Evolutionary conservation across 2,329 filamentous ascomycete genomes (phyloP).

Genomic region (Fusarium pininemorale): DNA sequence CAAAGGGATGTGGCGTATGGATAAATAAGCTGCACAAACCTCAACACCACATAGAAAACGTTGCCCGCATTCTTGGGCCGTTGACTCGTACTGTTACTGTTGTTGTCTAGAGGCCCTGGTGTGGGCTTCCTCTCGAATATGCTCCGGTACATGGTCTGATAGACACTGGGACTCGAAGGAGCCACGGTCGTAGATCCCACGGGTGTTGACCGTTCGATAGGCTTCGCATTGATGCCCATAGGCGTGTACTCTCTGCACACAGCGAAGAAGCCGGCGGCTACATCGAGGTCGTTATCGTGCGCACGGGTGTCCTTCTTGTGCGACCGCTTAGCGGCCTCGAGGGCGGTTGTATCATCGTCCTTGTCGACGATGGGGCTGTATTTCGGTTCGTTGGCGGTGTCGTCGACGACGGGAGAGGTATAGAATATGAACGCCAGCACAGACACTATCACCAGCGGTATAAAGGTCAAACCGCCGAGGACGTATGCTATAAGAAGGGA

Average conservation of each 20-base stretch:
- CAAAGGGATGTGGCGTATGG: slow-evolving; percentile 5
- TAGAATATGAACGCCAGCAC: slow-evolving; percentile 74
- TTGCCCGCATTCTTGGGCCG: slow-evolving; percentile 77
- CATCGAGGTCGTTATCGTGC: slow-evolving; percentile 70
- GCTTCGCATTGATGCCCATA: slow-evolving; percentile 90
- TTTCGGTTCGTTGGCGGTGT: slow-evolving; percentile 44
- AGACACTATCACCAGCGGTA: slow-evolving; percentile 74
- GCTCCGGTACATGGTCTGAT: slow-evolving; percentile 97
- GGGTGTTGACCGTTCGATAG: slow-evolving; percentile 85
- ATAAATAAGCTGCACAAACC: slow-evolving; percentile 52
- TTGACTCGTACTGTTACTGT: slow-evolving; percentile 58
- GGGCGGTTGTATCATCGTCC: slow-evolving; percentile 70
- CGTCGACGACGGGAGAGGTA: slow-evolving; percentile 66
- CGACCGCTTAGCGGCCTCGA: slow-evolving; percentile 68
- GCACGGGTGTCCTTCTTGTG: slow-evolving; percentile 70
- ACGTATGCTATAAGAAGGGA: slow-evolving; percentile 79
- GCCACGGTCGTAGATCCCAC: slow-evolving; percentile 78
- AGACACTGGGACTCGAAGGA: slow-evolving; percentile 89
- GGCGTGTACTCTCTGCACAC: slow-evolving; percentile 93
- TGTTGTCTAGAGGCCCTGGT: slow-evolving; percentile 58
- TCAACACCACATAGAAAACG: slow-evolving; percentile 90
- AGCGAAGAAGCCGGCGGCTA: slow-evolving; percentile 92
- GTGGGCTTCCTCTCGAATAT: slow-evolving; percentile 84
- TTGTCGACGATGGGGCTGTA: slow-evolving; percentile 60
- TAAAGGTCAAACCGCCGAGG: slow-evolving; percentile 86